Base-by-base conservation (phyloP, 192 early-diverging fungal species). In the Entomortierella beljakovae region DNA sequence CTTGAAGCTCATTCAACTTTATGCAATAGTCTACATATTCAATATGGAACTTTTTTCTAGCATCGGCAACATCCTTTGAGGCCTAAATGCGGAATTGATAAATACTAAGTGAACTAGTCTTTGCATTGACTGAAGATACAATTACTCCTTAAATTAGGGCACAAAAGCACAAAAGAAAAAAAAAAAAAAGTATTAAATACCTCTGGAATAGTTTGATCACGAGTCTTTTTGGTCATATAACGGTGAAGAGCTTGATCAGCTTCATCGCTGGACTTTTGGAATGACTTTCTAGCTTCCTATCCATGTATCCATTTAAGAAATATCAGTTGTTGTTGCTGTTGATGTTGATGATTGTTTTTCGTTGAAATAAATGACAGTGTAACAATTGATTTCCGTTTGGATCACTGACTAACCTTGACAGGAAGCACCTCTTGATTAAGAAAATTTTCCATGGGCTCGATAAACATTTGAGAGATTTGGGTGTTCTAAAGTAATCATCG, bases 1-100 rank as follows among this genome's bases (percentile, higher is more conserved):
- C 88, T 22, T 91, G 88, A 57, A 94, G 73, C 28, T 88, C 86
- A 67, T 94, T 94, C 32, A 95, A 64, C 53, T 91, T 93, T 26
- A 91, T 66, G 22, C 89, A 87, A 59, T 93, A 89, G 34, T 87
- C 86, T 59, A 92, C 70, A 35, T 89, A 87, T 68, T 86, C 75
- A 37, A 70, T n/a, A 79, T 90, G 87, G 71, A 94, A 82, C 51
- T 82, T 72, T 61, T 83, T 87, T 75, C 91, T 88, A 7, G 89
- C 84, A 29, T 86, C 82, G 9, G 88, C 85, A 18, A 94, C 87
- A 73, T 88, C 88, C 34, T 72, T 81, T 25, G 84, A 83, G 6
- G 80, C 75, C 87, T 89, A 83, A 8, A 34, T 20, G 34, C 2
- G 18, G 11, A 58, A 22, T 29, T 35, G 20, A 6, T 51, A 65